Base-by-base conservation (phyloP, 2,329 filamentous ascomycete genomes). In the Pestalotiopsis fici region DNA sequence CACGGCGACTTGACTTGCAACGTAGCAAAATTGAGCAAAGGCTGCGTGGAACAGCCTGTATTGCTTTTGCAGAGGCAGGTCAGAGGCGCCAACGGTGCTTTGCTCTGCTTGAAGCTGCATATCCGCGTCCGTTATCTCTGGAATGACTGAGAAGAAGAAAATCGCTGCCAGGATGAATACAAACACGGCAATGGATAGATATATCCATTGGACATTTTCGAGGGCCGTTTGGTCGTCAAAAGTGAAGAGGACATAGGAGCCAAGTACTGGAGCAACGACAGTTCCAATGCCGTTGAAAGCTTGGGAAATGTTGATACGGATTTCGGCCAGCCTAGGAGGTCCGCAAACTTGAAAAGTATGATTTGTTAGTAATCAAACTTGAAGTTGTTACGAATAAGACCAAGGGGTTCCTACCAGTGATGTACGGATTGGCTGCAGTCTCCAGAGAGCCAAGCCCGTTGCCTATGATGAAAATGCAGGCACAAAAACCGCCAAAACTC, bases 121-220 rank as follows among this genome's bases (percentile, higher is more conserved):
- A 73, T 90, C 88, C 28, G 87, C 86, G 68, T 89, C 87, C 2
- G 88, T 90, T 71, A 90, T 86, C 72, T 83, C 81, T 13, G 81
- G 81, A 69, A 83, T 78, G 9, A 79, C 78, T 12, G 83, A 83
- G 66, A 90, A 83, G 74, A 86, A 88, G 76, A 90, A 91, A 11
- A 90, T 81, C 2, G 83, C 78, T 0, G 87, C 84, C 1, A 91
- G 81, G 11, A 85, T 67, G 69, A 84, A 86, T 28, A 89, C 87
- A 67, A 91, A 90, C 69, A 81, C 81, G 2, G 88, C 88, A 37
- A 90, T 88, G 4, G 86, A 88, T 2, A 91, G 82, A 71, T 91
- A 91, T 1, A 87, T 85, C 87, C 87, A 91, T 74, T 91, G 88
- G 9, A 90, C 88, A 65, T 86, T 90, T 70, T 82, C 78, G 65